Evolutionary conservation across 2,329 filamentous ascomycete genomes (phyloP).

Genomic region (Onygenales sp.): DNA sequence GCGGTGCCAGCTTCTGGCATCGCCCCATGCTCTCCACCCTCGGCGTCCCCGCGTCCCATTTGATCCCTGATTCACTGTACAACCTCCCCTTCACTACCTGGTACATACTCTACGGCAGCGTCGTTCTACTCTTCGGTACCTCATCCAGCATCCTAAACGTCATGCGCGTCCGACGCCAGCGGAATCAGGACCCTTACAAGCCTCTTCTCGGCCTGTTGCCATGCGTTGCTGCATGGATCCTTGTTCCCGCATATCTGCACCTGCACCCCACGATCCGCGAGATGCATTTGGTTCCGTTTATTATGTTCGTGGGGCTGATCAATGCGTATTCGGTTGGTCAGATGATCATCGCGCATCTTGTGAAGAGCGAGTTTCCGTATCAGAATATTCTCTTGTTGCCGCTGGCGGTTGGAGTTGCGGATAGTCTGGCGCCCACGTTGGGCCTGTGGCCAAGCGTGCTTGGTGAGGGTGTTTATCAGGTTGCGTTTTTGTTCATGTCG

Average conservation of each 20-base stretch:
- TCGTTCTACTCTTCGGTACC: constrained; percentile 80
- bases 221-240: constrained; percentile 66
- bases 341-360: constrained; percentile 91
- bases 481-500: constrained; percentile 83
- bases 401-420: constrained; percentile 66
- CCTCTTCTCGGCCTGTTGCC: constrained; percentile 74
- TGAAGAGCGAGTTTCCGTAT: constrained; percentile 80
- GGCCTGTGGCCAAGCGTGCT: constrained; percentile 67
- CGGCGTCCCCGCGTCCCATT: constrained; percentile 53
- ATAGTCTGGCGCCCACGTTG: constrained; percentile 65
- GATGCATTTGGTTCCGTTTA: constrained; percentile 78
- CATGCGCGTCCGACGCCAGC: constrained; percentile 65
- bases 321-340: constrained; percentile 93
- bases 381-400: constrained; percentile 76
- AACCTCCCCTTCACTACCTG: constrained; percentile 79
- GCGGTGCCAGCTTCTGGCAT: constrained; percentile 89
- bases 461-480: constrained; percentile 71
- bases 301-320: constrained; percentile 76
- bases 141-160: constrained; percentile 66
- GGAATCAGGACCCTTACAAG: constrained; percentile 56
- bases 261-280: constrained; percentile 77
- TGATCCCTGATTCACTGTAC: constrained; percentile 64
- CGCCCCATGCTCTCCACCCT: constrained; percentile 65
- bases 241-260: constrained; percentile 69
- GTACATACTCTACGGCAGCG: constrained; percentile 77